Base-by-base conservation (phyloP, 306 rosid species). In the Dalbergia cochinchinensis region DNA sequence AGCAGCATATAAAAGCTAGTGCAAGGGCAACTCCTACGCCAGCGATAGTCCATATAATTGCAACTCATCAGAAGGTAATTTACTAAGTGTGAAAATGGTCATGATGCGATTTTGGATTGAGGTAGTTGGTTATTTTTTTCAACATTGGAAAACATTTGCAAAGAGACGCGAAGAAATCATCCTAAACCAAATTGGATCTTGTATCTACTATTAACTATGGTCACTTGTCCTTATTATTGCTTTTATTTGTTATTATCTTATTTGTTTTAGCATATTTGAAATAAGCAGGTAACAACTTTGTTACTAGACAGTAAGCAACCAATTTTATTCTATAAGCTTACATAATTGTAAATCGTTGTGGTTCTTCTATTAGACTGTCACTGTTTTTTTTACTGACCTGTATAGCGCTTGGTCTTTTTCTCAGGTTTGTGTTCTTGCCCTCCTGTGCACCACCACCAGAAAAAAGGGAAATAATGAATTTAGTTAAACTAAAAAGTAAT, bases 41-140 rank as follows among this genome's bases (percentile, higher is more conserved):
- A 68, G 9, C 7, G 58, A 84, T n/a, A 26, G 69, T 73, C 87
- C 84, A 74, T 51, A 69, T 79, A 50, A 8, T 82, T 74, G 80
- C n/a, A 67, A 2, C 51, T 11, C 12, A 65, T 18, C 68, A 74
- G 15, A 33, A 39, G 3, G 31, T 26, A 26, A 26, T 26, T 68
- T 74, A n/a, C 59, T 59, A 20, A 12, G 50, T 19, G 26, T 1
- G n/a, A 7, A 69, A 20, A 31, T n/a, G 37, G 34, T 62, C 3
- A 1, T 51, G 55, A 16, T 12, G 45, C 19, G 39, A 68, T 20
- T 20, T 82, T 39, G 4, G 18, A 37, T n/a, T 59, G n/a, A 37
- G 60, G 11, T 26, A 26, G 31, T 26, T 26, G 31, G 31, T 26
- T 26, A 2, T 1, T 26, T 26, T 26, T 26, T 26, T 26, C 31